phyloP scores from a whole-genome alignment of 306 rosid species.

The Acacia crassicarpa region DNA sequence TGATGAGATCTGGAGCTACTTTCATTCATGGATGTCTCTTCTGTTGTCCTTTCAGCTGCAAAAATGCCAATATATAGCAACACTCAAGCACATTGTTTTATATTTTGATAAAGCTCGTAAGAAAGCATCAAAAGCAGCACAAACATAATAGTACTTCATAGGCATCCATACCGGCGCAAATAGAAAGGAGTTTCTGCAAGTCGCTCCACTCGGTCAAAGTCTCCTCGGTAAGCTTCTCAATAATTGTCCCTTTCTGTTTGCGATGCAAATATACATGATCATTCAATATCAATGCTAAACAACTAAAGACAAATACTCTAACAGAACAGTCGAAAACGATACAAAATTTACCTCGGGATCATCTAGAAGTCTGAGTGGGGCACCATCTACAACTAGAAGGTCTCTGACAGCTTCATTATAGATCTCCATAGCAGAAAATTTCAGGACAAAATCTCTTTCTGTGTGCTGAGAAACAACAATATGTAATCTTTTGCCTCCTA shows the following conservation, averaged over 20 bases:
- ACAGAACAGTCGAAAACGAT: not conserved
- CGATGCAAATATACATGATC: conserved; percentile 17
- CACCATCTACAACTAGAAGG: conserved; percentile 57
- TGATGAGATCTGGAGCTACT: conserved; percentile 97
- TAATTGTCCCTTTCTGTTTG: conserved; percentile 78
- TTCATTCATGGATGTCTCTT: conserved; percentile 92
- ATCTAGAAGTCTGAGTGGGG: conserved; percentile 76
- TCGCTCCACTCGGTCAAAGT: conserved; percentile 57
- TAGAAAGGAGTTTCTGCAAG: conserved; percentile 61
- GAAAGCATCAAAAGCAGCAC: conserved; percentile 20
- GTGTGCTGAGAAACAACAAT: conserved; percentile 53
- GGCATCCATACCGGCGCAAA: conserved; percentile 64
- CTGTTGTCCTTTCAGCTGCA: conserved; percentile 85
- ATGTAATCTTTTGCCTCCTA: conserved; percentile 28
- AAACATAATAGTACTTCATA: not conserved
- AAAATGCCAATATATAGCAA: not conserved
- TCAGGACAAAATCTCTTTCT: conserved; percentile 67
- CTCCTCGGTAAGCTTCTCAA: conserved; percentile 83
- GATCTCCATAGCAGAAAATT: conserved; percentile 93
- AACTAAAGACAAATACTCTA: not conserved
- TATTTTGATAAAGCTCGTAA: not conserved
- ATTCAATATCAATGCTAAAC: conserved; percentile 17
- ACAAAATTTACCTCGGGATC: conserved; percentile 79
- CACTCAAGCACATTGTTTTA: not conserved
- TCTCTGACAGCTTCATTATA: conserved; percentile 89